Base-by-base conservation (phyloP, 352 stramenopile species). In the Globisporangium nagaii region DNA sequence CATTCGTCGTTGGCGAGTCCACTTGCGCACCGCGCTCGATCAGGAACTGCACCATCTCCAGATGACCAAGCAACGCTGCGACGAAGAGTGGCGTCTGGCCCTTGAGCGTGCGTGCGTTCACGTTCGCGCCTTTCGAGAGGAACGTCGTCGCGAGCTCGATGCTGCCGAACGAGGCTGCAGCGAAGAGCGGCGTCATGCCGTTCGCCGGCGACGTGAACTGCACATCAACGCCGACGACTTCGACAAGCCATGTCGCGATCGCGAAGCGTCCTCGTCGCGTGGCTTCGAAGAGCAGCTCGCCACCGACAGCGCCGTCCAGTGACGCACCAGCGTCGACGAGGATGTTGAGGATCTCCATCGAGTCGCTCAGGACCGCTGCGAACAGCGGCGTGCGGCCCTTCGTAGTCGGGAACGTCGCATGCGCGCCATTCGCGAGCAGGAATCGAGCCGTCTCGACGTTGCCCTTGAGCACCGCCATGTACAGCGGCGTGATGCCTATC, bases 401-500 rank as follows among this genome's bases (percentile, higher is more conserved):
- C 19, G 35, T 35, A 5, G 34, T 55, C 25, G 48, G 24, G 15
- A 55, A 43, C 22, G 15, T 22, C 15, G 48, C 35, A 2, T 34
- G 35, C 0, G 48, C 48, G 17, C 48, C 48, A 32, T 15, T 45
- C 6, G 22, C 48, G n/a, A 55, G 34, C 5, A 55, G 24, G 13
- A 45, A 36, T 8, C 24, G 36, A 20, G 46, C 48, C 1, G 20
- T 10, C 19, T 15, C 19, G 2, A 4, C 35, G 25, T 55, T 46
- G n/a, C 48, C 36, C 24, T 46, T 55, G 22, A 55, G 48, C n/a
- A 30, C 34, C 27, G 48, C 48, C 48, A 55, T 55, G 48, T 55
- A 55, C 48, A 55, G 24, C 22, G 48, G 48, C 24, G 48, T 55
- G 35, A 55, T 36, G 24, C 48, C 48, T 7, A 55, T 55, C 15